Base-by-base conservation (phyloP, 2,329 filamentous ascomycete genomes). In the Monosporascus sp. region DNA sequence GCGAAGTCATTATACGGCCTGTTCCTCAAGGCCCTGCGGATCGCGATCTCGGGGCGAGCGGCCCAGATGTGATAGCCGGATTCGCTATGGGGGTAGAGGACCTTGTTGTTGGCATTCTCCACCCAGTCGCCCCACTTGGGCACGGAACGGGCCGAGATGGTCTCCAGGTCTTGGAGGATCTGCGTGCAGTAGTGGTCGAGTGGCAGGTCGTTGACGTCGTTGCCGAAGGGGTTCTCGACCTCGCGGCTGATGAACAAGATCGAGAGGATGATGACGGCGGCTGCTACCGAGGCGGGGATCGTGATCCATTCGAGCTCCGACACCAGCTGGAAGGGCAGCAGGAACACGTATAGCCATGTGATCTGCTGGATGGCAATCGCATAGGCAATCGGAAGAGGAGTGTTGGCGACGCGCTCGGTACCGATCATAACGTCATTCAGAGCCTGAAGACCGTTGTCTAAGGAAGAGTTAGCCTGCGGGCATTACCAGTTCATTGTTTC, bases 291-390 rank as follows among this genome's bases (percentile, higher is more conserved):
- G 37, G 84, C 89, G 0, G 89, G 89, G 58, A 94, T 92, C 14
- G 89, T 86, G 58, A 91, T 78, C 85, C 87, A 94, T 7, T 70
- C 61, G 1, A 95, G 80, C 3, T 71, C 67, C 0, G 68, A 65
- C 65, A 82, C 81, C 6, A 95, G 82, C 72, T 95, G 90, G 77
- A 94, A 94, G 6, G 90, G 90, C 1, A 95, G 79, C 35, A 90
- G 78, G 60, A 90, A 72, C 50, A 94, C 84, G 71, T 94, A 95
- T 49, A 91, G 81, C 83, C 88, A 92, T 35, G 90, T 90, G 65
- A 94, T 93, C 68, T 95, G 90, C 20, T 85, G 84, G 67, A 94
- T 92, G 62, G 89, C 83, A 62, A 95, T 94, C 59, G 82, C 84
- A 74, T 95, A 95, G 47, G 89, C 90, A 52, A 90, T 80, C 2